Base-by-base conservation (phyloP, 768 basidiomycete species). In the Lanmaoa rubissima region DNA sequence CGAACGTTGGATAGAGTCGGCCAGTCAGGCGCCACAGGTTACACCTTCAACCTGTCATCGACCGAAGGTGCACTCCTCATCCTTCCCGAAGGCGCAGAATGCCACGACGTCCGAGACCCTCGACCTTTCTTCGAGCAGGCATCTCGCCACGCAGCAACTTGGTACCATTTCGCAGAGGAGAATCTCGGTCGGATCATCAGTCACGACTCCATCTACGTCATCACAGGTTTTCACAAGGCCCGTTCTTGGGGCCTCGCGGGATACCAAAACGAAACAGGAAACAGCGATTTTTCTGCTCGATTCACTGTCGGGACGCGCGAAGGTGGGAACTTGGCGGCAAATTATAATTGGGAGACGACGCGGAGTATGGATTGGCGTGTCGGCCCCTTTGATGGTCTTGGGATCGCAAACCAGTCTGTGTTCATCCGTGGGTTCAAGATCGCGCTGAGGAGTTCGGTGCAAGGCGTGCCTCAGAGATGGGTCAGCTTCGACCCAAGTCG, bases 71-170 rank as follows among this genome's bases (percentile, higher is more conserved):
- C 73, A 5, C 50, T 74, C 9, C 62, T 76, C 10, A 48, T 70
- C 21, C 67, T 76, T 40, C 74, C 75, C 0, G 66, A 74, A 35
- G 76, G 73, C 6, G 69, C 73, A 1, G 59, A 57, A 17, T 43
- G 61, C 49, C 61, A 65, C 17, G 67, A 70, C 26, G 58, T 73
- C 24, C 62, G 63, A 16, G 65, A 75, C 16, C 48, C 55, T 13
- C 45, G n/a, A 3, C 57, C 51, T 2, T 72, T 76, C 39, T 59
- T 63, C 7, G 61, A 66, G 14, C 68, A 68, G 41, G 72, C 72
- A 1, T 53, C 54, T 34, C 39, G 56, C 31, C 47, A 75, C 52
- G 73, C 67, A 0, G 53, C 51, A 14, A 51, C 60, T 6, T 76
- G 75, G 74, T 75, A 74, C 53, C 55, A 52, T 32, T 70, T 69